Evolutionary conservation across 75 land plant species (phyloP), one percentile per base, ranked within the genome.

Genomic region (Chamaecyparis obtusa): DNA sequence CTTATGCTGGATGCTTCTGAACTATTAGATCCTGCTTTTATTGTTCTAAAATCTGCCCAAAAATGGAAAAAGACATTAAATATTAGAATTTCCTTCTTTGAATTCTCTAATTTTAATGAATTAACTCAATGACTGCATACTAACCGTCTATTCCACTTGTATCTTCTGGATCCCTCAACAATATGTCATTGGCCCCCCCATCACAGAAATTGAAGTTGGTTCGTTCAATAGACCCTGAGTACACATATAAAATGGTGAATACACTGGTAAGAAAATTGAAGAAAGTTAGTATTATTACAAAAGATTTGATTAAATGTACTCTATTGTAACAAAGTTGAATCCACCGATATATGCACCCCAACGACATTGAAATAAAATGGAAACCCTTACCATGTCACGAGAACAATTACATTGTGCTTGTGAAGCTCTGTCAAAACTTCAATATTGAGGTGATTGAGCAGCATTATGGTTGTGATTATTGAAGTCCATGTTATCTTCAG

Each of bases 61-160:
- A 86, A 46, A 86, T 14, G 48, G 24, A 15, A 41, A 72, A 16
- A 32, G 13, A 19, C 19, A 24, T 4, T 64, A 39, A 39, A 78
- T 19, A 78, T 36, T 39, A 19, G 41, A 39, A 0, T 35, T 13
- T 44, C 36, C 43, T 17, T 78, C 81, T 35, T 15, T 78, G 15
- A 36, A 36, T 6, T 39, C 16, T 39, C 19, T 17, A 15, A 78
- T 14, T 37, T 37, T 35, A 77, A 77, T 37, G 27, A 0, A 15
- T 14, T 33, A 60, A 64, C 27, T 15, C 43, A 15, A 43, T 17
- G 21, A 71, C 24, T 75, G 21, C 46, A 27, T 24, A 77, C 46
- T 57, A 69, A 85, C 86, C 72, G 4, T 36, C 44, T 17, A 35
- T 36, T 37, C 19, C 81, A 78, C 86, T 71, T 78, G 86, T 2